Evolutionary conservation across 305 asterid species (phyloP).

Genomic region (Euphrasia arctica): DNA sequence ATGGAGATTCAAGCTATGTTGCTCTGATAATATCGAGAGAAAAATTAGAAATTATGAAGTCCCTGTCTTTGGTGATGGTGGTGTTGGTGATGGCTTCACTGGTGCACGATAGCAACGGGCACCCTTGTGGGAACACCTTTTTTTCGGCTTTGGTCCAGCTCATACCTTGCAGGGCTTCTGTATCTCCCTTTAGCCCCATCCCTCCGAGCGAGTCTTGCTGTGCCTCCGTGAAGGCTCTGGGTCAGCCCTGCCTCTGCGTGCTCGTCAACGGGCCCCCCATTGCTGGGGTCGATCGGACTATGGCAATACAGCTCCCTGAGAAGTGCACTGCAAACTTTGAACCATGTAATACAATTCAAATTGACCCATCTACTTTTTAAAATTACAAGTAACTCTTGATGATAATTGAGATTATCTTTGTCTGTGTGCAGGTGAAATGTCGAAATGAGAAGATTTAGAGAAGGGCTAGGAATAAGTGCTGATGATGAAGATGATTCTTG

Average conservation of each 20-base stretch:
- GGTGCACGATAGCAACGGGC: slow-evolving; percentile 39
- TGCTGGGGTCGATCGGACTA: slow-evolving; percentile 76
- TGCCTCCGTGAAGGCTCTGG: slow-evolving; percentile 68
- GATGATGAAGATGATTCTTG: neutral
- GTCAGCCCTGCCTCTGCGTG: slow-evolving; percentile 88
- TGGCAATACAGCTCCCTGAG: slow-evolving; percentile 86
- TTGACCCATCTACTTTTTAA: neutral
- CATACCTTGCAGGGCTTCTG: slow-evolving; percentile 85
- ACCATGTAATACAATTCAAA: slow-evolving; percentile 47
- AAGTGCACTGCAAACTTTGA: slow-evolving; percentile 84
- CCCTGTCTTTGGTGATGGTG: slow-evolving; percentile 26
- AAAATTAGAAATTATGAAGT: slow-evolving; percentile 28
- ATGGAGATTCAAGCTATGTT: neutral
- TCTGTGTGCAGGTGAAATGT: neutral
- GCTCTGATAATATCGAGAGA: neutral
- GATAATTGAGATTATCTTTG: neutral
- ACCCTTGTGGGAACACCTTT: slow-evolving; percentile 72
- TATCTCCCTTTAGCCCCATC: slow-evolving; percentile 62
- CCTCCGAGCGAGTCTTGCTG: slow-evolving; percentile 91
- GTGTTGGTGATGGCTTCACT: slow-evolving; percentile 29
- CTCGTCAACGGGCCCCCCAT: slow-evolving; percentile 92
- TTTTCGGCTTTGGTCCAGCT: slow-evolving; percentile 84
- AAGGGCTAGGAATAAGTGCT: neutral
- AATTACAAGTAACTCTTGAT: neutral
- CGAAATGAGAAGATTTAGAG: neutral